Base-by-base conservation (phyloP, 2,329 filamentous ascomycete species). In the Claviceps spartinae region DNA sequence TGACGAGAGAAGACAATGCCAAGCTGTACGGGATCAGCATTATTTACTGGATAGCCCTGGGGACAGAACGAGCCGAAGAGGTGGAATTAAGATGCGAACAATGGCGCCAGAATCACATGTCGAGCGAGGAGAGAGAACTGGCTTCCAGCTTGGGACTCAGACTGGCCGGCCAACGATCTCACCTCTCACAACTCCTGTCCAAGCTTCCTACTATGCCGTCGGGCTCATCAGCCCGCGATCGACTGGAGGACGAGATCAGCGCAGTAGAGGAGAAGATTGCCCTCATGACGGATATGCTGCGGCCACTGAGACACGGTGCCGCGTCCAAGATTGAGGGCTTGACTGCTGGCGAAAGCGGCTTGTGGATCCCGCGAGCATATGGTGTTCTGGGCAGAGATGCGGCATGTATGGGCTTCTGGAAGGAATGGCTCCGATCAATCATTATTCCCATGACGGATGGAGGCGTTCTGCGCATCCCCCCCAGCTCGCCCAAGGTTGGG, bases 291-390 rank as follows among this genome's bases (percentile, higher is more conserved):
- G 93, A 98, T 68, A 85, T 98, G 69, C 72, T 98, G 58, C 81
- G 91, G 54, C 93, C 93, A 16, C 81, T 98, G 59, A 80, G 93
- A 59, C 93, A 97, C 66, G 93, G 88, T 38, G 93, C 93, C 45
- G 91, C 93, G 34, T 91, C 90, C 49, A 97, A 95, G 70, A 98
- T 98, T 55, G 93, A 98, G 64, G 93, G 93, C 20, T 74, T 98
- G 55, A 97, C 91, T 0, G 88, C 94, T 58, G 90, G 91, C 44
- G 93, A 97, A 65, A 96, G 88, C 50, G 93, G 91, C 2, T 82
- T 97, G 54, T 98, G 93, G 93, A 89, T 88, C 49, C 93, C 93
- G 18, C 79, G 93, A 57, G 89, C 91, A 1, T 98, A 95, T 63
- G 93, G 93, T 54, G 84, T 98, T 55, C 75, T 98, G 56, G 93